Conservation (phyloP, 1,139 yeast genomes). For the Diutina rugosa region DNA sequence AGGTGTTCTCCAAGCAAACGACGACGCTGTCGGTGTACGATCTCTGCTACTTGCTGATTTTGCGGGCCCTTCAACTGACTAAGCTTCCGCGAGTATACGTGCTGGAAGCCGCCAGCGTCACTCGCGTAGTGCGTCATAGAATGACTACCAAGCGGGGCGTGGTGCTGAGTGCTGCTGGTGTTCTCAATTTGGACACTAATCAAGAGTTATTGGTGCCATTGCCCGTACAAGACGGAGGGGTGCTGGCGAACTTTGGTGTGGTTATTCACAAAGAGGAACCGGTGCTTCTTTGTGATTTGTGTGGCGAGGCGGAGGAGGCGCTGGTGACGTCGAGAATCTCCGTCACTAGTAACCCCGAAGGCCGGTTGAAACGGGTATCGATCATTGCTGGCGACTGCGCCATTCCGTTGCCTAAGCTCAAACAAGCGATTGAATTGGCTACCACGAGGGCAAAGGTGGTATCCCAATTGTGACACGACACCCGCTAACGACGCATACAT, state of each 20-base stretch:
- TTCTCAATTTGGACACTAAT: slow-evolving; percentile 16
- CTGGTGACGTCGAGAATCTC: slow-evolving; percentile 27
- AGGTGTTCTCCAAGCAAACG: slow-evolving; percentile 42
- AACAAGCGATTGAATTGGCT: background rate
- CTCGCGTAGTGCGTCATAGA: slow-evolving; percentile 37
- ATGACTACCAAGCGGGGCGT: slow-evolving; percentile 38
- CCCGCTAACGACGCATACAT: background rate
- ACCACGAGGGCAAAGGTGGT: background rate
- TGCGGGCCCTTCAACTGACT: slow-evolving; percentile 49
- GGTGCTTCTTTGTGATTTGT: slow-evolving; percentile 48
- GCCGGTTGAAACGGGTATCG: background rate
- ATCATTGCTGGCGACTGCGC: background rate
- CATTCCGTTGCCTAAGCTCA: background rate
- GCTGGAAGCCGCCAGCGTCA: slow-evolving; percentile 34
- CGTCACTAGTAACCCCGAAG: background rate
- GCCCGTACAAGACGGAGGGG: slow-evolving; percentile 22
- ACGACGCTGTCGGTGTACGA: slow-evolving; percentile 77
- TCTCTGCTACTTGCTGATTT: slow-evolving; percentile 56
- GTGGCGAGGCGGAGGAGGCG: slow-evolving; percentile 69
- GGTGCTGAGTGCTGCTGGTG: slow-evolving; percentile 22
- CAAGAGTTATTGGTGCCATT: slow-evolving; percentile 15
- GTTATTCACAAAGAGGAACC: slow-evolving; percentile 20
- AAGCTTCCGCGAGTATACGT: slow-evolving; percentile 56
- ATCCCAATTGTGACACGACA: background rate
- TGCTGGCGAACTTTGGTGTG: slow-evolving; percentile 57